Percentiles rank a stretch among this genome's conserved stretches.
Conservation (phyloP, 2,329 filamentous ascomycete species). For the Colletotrichum eleusines region DNA sequence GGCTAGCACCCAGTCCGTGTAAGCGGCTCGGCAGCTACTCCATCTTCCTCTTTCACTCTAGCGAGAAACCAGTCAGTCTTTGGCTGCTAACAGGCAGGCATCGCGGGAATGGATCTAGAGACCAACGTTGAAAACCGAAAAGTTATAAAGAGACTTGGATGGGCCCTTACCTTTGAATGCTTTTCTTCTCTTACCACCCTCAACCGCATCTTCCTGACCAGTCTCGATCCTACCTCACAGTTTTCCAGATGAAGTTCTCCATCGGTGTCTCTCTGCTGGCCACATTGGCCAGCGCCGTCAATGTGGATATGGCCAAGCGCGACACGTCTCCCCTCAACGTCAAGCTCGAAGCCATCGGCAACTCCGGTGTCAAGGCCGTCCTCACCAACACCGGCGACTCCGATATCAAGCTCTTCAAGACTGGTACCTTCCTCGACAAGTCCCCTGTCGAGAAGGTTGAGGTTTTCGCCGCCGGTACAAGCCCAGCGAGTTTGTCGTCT, state of each 20-base stretch:
- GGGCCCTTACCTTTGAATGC: too few relatives aligned
- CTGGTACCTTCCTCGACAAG: constrained; percentile 62
- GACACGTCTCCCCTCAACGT: constrained; percentile 51
- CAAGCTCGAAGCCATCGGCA: constrained; percentile 57
- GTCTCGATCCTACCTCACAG: constrained; percentile 10
- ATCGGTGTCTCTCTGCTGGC: constrained; percentile 30
- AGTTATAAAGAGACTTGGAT: constrained; percentile 15
- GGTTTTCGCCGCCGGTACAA: constrained; percentile 56
- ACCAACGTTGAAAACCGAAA: not conserved
- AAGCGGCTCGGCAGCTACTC: constrained; percentile 12
- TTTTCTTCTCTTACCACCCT: constrained; percentile 3
- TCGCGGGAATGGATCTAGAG: not conserved
- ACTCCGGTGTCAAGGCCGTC: constrained; percentile 61
- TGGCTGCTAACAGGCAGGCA: not conserved
- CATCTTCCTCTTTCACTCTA: constrained; percentile 33
- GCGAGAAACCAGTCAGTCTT: not conserved
- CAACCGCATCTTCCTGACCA: not conserved
- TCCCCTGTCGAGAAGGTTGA: constrained; percentile 63
- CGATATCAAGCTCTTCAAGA: constrained; percentile 61
- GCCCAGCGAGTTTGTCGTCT: too few relatives aligned
- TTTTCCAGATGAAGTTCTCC: constrained; percentile 34
- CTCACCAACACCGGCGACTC: constrained; percentile 62
- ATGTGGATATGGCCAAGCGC: constrained; percentile 35
- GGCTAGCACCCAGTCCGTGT: constrained; percentile 2
- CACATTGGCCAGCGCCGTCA: constrained; percentile 37